Evolutionary conservation across 2,329 filamentous ascomycete species (phyloP), one percentile per base, ranked within the genome.

Genomic region (Camptophora hylomeconis): DNA sequence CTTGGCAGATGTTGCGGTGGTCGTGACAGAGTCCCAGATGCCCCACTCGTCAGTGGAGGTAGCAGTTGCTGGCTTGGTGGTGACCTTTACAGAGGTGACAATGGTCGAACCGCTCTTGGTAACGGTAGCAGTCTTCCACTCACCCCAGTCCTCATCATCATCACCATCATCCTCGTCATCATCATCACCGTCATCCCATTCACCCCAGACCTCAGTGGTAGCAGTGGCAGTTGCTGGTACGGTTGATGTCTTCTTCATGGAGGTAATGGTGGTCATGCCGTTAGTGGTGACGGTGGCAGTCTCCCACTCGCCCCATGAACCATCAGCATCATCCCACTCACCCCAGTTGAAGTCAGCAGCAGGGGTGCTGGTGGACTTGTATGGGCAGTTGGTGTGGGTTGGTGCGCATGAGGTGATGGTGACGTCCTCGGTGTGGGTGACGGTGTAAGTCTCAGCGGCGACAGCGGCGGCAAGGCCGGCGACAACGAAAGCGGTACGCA

Each of bases 321-420:
- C 21, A 13, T 27, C 11, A n/a, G n/a, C 15, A 5, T 10, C 10
- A 19, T 28, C 17, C 26, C 26, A 28, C 28, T 36, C 31, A 18
- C 19, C 35, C 31, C 34, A 35, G 24, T 15, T 24, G 2, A 20
- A 28, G 21, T 31, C 31, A 11, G 27, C 8, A 12, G 25, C 24
- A 13, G 31, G n/a, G 13, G 29, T 15, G 23, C n/a, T 19, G 3
- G 3, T 7, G 5, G 29, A 23, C 37, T 39, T 38, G 38, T 41
- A 41, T 12, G 38, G 38, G 38, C 75, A 79, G 69, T 77, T 48
- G 52, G 68, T 65, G 48, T 76, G 69, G 37, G 62, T 61, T 27
- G 69, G 58, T 34, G 55, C 63, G 63, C 70, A 75, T 30, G 66
- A 70, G 53, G 67, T 75, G 64, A 75, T 58, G 56, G 71, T 75